Evolutionary conservation across 371 early-diverging fungal species (phyloP).

Genomic region (Zychaea mexicana): DNA sequence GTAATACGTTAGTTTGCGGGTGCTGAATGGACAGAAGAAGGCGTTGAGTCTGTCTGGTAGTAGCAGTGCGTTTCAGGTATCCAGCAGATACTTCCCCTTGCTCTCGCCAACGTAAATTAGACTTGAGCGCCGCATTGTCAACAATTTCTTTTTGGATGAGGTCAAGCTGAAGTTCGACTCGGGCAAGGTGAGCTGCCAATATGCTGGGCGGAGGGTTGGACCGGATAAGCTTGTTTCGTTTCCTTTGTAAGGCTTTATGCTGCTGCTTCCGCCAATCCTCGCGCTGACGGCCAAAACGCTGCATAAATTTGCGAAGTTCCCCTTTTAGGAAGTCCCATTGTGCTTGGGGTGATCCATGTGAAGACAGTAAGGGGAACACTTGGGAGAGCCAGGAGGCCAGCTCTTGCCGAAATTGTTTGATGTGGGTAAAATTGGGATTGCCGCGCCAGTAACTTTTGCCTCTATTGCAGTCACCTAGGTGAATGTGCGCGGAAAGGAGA

Average conservation of each 20-base stretch:
- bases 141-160: conserved; percentile 3
- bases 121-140: background rate
- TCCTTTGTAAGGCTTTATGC: background rate
- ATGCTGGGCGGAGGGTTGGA: background rate
- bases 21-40: background rate
- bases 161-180: conserved; percentile 1
- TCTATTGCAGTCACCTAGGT: background rate
- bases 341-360: background rate
- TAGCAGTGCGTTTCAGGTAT: background rate
- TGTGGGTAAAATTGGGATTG: background rate
- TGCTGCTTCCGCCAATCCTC: background rate
- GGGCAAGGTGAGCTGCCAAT: background rate
- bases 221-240: background rate
- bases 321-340: background rate
- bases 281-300: too few relatives aligned
- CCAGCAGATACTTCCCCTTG: too few relatives aligned
- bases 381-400: background rate
- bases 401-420: background rate
- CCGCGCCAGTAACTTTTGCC: conserved; percentile 12
- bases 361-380: background rate
- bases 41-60: background rate
- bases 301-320: background rate
- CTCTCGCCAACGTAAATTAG: conserved; percentile 10
- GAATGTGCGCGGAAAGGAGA: background rate
- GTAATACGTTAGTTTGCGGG: background rate